These are phyloP conservation scores for Scytalidium sp. DNA, from an alignment of 2,329 filamentous ascomycete genomes.

Conservation along the genomic window DNA sequence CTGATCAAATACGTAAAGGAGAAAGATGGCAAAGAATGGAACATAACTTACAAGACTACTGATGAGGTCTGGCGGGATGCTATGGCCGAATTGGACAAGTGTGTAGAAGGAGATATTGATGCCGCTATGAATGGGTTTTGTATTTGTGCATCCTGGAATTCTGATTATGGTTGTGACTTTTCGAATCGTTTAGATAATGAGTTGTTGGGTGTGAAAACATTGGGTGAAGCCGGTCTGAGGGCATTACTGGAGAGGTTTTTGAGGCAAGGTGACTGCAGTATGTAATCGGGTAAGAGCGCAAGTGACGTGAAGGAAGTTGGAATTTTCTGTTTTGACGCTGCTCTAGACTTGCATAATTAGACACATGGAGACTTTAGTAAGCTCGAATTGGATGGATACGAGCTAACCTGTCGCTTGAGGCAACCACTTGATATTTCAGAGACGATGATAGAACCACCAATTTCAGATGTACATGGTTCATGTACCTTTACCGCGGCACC, in stretches of 20 bases:
- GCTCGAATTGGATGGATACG: too few relatives aligned
- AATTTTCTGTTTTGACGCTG: too few relatives aligned
- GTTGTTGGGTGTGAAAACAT: slow-evolving; percentile 29
- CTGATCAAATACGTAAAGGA: slow-evolving; percentile 31
- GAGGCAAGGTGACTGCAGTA: too few relatives aligned
- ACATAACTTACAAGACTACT: slow-evolving; percentile 18
- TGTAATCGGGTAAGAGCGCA: too few relatives aligned
- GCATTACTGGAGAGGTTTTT: slow-evolving; percentile 53
- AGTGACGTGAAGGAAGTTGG: too few relatives aligned
- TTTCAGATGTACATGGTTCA: too few relatives aligned
- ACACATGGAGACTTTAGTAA: too few relatives aligned
- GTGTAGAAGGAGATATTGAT: slow-evolving; percentile 11
- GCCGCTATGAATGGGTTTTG: slow-evolving; percentile 27
- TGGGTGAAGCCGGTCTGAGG: slow-evolving; percentile 18
- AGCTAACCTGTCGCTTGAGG: too few relatives aligned
- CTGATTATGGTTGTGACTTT: slow-evolving; percentile 30
- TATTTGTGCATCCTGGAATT: slow-evolving; percentile 22
- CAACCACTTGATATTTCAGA: too few relatives aligned
- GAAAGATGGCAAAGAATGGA: slow-evolving; percentile 26
- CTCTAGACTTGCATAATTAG: too few relatives aligned
- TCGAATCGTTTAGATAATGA: slow-evolving; percentile 29
- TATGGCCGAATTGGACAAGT: slow-evolving; percentile 25
- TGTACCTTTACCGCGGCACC: too few relatives aligned
- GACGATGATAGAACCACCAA: too few relatives aligned
- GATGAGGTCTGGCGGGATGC: slow-evolving; percentile 27